A percentile compares a stretch with the other conserved stretches of the same genome.
phyloP scores from a whole-genome alignment of 2,329 filamentous ascomycete species.

The Penicillium sp. region DNA sequence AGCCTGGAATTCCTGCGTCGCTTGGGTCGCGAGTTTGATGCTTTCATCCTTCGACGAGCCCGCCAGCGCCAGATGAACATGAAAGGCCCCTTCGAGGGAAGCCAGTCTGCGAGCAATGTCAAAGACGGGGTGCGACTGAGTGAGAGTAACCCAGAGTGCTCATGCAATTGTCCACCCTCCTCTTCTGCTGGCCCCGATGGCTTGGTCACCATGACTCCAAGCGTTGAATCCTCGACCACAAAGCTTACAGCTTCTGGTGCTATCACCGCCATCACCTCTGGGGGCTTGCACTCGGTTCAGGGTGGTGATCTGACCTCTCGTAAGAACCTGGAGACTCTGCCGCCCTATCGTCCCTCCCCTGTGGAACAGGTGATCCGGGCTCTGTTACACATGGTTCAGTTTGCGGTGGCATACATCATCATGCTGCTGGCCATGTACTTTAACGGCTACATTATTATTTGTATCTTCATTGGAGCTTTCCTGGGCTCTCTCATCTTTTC shows the following conservation, averaged over 20 bases:
- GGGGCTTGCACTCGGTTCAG: not conserved
- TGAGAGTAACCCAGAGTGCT: not conserved
- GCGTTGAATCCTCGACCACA: not conserved
- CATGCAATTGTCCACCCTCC: not conserved
- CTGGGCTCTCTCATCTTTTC: constrained; percentile 67
- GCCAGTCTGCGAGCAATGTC: too few relatives aligned
- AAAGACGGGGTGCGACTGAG: not conserved
- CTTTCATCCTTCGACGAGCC: constrained; percentile 53
- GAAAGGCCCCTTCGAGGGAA: not conserved
- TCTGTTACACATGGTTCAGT: constrained; percentile 62
- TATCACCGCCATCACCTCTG: not conserved
- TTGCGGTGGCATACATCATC: constrained; percentile 70
- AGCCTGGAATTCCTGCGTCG: constrained; percentile 67
- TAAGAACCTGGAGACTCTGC: not conserved
- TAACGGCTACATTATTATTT: constrained; percentile 72
- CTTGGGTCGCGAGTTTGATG: constrained; percentile 65
- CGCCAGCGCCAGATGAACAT: constrained; percentile 27
- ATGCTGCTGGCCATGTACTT: constrained; percentile 65
- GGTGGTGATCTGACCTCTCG: not conserved
- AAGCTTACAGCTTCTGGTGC: not conserved
- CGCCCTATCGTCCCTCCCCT: constrained; percentile 50
- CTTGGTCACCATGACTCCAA: not conserved
- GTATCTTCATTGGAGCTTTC: constrained; percentile 70
- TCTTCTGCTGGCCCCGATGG: not conserved
- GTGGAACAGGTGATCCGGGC: constrained; percentile 63